Percentiles rank a stretch among this genome's conserved stretches.
Evolutionary conservation across 1,284 basidiomycete species (phyloP).

Genomic region (Ustilago curta): DNA sequence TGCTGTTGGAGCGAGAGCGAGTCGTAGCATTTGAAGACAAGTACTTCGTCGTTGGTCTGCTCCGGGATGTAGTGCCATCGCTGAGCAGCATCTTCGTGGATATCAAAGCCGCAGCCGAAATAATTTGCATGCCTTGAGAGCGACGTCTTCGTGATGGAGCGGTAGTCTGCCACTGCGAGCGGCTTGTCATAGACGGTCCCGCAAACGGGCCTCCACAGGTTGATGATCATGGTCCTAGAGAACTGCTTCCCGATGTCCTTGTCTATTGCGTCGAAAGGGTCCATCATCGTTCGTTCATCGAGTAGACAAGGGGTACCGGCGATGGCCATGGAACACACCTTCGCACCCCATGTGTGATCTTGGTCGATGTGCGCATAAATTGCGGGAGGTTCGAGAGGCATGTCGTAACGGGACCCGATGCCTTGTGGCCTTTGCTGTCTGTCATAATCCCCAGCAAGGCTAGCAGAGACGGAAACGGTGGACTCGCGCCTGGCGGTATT

Average conservation of each 20-base stretch:
- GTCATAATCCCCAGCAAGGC: constrained; percentile 19
- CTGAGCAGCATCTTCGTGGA: constrained; percentile 21
- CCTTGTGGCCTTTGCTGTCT: constrained; percentile 28
- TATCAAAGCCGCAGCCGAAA: constrained; percentile 36
- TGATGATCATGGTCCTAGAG: constrained; percentile 36
- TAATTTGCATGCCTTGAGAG: constrained; percentile 27
- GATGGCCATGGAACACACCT: constrained; percentile 37
- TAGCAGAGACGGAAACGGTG: constrained; percentile 22
- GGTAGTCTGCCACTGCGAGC: constrained; percentile 31
- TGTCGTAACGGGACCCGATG: constrained; percentile 28
- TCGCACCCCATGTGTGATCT: constrained; percentile 21
- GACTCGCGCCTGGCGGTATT: constrained; percentile 32
- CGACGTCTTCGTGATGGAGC: constrained; percentile 10
- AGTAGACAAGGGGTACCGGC: constrained; percentile 22
- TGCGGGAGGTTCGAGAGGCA: constrained; percentile 31
- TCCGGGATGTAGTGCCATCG: constrained; percentile 36
- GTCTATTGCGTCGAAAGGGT: constrained; percentile 16
- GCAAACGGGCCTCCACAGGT: constrained; percentile 35
- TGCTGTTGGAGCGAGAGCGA: constrained; percentile 26
- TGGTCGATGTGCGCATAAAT: constrained; percentile 37
- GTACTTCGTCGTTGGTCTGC: constrained; percentile 35
- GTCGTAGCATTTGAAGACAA: constrained; percentile 41
- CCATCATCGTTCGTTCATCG: neutral
- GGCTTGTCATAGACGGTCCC: constrained; percentile 35
- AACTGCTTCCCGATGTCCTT: constrained; percentile 6